These are phyloP conservation scores for Pulveroboletus sp. DNA, from an alignment of 1,284 basidiomycete species.

Conservation along the genomic window DNA sequence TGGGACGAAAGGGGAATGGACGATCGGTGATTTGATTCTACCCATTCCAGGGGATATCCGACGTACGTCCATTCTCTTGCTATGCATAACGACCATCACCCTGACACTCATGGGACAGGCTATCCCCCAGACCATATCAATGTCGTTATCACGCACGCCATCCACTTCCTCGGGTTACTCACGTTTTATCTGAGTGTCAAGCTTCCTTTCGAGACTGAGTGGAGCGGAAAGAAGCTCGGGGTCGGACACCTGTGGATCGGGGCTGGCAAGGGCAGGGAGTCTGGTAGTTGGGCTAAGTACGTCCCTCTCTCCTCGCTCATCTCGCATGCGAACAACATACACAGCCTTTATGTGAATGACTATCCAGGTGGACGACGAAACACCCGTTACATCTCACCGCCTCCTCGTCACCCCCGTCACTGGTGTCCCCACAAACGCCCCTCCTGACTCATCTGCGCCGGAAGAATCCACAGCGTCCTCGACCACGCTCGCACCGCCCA, in stretches of 20 bases:
- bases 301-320: conserved; percentile 16
- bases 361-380: conserved; percentile 57
- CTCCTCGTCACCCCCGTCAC: conserved; percentile 25
- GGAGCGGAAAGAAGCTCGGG: conserved; percentile 61
- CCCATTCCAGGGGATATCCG: conserved; percentile 79
- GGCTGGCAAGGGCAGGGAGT: conserved; percentile 58
- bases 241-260: conserved; percentile 72
- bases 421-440: conserved; percentile 22
- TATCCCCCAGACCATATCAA: conserved; percentile 82
- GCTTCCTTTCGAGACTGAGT: conserved; percentile 71
- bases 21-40: conserved; percentile 68
- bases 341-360: background rate
- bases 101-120: conserved; percentile 36
- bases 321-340: too few species aligned
- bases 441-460: conserved; percentile 14
- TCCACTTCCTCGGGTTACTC: conserved; percentile 72
- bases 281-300: conserved; percentile 73
- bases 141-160: conserved; percentile 73
- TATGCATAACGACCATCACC: background rate
- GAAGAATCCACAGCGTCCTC: conserved; percentile 24
- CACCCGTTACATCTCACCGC: conserved; percentile 62
- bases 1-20: conserved; percentile 78
- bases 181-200: conserved; percentile 81
- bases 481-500: conserved; percentile 18
- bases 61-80: conserved; percentile 36